phyloP scores from a whole-genome alignment of 176 grass and related monocot genomes.

The Zoysia japonica region DNA sequence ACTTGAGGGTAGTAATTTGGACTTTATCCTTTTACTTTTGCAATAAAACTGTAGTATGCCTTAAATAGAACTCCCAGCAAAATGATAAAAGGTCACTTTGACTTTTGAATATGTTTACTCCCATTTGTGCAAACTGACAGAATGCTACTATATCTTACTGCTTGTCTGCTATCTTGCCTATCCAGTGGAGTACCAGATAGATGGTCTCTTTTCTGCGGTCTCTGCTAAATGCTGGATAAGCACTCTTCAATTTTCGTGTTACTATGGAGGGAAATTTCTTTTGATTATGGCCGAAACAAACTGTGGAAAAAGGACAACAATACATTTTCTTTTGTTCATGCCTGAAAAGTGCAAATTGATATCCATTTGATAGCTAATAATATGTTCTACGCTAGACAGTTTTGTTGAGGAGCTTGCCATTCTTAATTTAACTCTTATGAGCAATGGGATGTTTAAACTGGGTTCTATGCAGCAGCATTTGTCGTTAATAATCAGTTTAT shows the following conservation, averaged over 20 bases:
- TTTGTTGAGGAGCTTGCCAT: too few relatives aligned
- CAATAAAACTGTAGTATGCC: constrained; percentile 5
- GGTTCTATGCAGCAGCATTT: too few relatives aligned
- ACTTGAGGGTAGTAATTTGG: too few relatives aligned
- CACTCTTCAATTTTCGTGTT: background rate
- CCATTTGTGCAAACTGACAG: constrained; percentile 5
- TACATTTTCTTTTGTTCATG: background rate
- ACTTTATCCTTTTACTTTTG: background rate
- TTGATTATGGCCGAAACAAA: constrained; percentile 6
- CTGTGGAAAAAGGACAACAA: background rate
- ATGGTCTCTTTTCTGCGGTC: background rate
- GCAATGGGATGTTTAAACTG: too few relatives aligned
- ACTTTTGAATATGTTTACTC: constrained; percentile 8
- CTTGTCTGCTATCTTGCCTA: background rate
- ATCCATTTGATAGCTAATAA: too few relatives aligned
- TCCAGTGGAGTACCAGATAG: background rate
- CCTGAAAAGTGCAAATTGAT: too few relatives aligned
- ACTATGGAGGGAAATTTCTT: background rate
- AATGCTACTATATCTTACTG: background rate
- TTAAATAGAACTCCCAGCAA: background rate
- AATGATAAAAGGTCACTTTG: background rate
- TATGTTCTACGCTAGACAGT: too few relatives aligned
- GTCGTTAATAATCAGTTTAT: too few relatives aligned
- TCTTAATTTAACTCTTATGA: too few relatives aligned
- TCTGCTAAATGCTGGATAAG: background rate